phyloP scores from a whole-genome alignment of 257 asterid species.

The Nicotiana otophora region DNA sequence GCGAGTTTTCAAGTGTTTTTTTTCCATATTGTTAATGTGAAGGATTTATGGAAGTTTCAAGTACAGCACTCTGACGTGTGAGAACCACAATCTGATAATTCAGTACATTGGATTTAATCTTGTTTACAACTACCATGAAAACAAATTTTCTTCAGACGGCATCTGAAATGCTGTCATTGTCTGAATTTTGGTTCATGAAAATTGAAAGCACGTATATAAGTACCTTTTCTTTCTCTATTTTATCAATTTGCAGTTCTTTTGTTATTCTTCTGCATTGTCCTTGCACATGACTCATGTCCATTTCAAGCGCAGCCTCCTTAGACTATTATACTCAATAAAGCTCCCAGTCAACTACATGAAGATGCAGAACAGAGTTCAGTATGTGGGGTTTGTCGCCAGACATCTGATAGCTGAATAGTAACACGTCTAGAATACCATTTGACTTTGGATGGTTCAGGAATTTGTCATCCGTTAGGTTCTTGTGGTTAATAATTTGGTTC shows the following conservation, averaged over 20 bases:
- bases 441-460: background rate
- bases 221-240: background rate
- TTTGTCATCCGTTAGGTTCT: background rate
- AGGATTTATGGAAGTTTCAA: background rate
- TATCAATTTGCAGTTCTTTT: background rate
- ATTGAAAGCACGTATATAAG: background rate
- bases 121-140: background rate
- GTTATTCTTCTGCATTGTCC: background rate
- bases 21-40: background rate
- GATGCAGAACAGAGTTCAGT: background rate
- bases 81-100: background rate
- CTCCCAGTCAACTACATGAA: background rate
- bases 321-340: background rate
- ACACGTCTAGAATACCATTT: background rate
- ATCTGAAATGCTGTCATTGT: background rate
- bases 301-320: background rate
- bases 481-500: background rate
- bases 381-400: background rate
- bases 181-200: background rate
- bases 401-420: background rate
- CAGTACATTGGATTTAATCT: background rate
- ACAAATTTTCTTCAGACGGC: background rate
- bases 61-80: background rate
- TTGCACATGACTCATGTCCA: background rate
- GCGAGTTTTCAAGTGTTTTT: no score